Conservation (phyloP, 176 grass and related monocot genomes). For the Dendrocalamus sinicus region DNA sequence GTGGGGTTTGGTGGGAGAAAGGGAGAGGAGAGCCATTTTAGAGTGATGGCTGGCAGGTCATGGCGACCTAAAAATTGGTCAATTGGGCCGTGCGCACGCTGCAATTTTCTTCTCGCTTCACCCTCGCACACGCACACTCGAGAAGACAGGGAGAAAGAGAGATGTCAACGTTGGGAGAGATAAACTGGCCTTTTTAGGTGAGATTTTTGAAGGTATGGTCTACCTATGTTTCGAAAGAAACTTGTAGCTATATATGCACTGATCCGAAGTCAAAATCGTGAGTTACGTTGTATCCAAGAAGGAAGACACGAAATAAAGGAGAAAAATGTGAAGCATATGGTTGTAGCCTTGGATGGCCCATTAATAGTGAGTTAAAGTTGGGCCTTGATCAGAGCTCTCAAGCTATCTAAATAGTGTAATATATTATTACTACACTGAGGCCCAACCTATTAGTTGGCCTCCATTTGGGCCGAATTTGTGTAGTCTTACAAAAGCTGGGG, state of each 20-base stretch:
- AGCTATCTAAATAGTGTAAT: not conserved
- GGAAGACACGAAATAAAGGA: not conserved
- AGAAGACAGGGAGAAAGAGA: not conserved
- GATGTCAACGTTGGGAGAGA: conserved; percentile 54
- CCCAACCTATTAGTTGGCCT: not conserved
- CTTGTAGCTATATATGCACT: not conserved
- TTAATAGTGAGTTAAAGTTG: not conserved
- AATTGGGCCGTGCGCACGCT: conserved; percentile 21
- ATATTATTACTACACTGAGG: not conserved
- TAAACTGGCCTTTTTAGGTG: conserved; percentile 28
- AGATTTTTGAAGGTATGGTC: not conserved
- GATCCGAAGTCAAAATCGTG: not conserved
- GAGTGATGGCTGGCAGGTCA: conserved; percentile 33
- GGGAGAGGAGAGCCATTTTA: conserved; percentile 48
- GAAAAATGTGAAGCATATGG: not conserved
- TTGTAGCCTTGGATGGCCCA: not conserved
- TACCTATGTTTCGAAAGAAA: conserved; percentile 34
- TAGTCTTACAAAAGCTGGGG: too few relatives aligned
- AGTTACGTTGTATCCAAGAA: not conserved
- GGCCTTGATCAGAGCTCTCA: too few relatives aligned
- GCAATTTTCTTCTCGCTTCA: not conserved
- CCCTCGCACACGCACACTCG: not conserved
- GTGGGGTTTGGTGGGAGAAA: conserved; percentile 70
- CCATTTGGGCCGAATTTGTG: not conserved
- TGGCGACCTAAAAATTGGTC: conserved; percentile 31